Evolutionary conservation across 2,329 filamentous ascomycete genomes (phyloP), one percentile per base, ranked within the genome.

Genomic region (Epichloe festucae): DNA sequence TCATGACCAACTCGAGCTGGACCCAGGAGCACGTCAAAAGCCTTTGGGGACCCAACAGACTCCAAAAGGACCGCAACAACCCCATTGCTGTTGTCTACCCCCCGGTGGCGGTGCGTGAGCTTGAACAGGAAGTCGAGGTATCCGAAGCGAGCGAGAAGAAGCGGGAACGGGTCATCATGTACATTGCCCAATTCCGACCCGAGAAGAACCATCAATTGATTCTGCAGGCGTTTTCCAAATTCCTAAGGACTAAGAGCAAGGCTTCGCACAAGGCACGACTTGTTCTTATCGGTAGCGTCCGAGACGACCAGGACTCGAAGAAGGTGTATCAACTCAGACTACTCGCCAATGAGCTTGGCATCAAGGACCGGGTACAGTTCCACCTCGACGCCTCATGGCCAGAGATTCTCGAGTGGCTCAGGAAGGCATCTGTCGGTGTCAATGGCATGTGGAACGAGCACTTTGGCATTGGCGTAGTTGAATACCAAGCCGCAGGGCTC

Each of bases 391-490:
- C 89, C 0, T 82, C 86, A 27, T 98, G 91, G 89, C 81, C 86
- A 3, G 80, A 89, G 58, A 87, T 98, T 50, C 74, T 96, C 10
- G 77, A 85, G 35, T 89, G 87, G 79, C 73, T 97, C 54, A 73
- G 80, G 50, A 81, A 74, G 55, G 83, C 86, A 4, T 91, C 82
- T 17, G 79, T 98, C 2, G 93, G 93, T 48, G 89, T 95, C 34
- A 98, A 98, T 60, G 89, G 87, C 62, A 98, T 98, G 93, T 98
- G 93, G 91, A 97, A 96, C 65, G 93, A 98, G 71, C 93, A 98
- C 67, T 98, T 98, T 65, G 93, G 93, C 21, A 98, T 98, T 53
- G 93, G 93, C 1, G 90, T 97, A 15, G 93, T 98, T 41, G 93
- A 98, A 72, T 98, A 97, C 64, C 90, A 97, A 65, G 93, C 93